Base-by-base conservation (phyloP, 164 flowering plant genomes). In the Houttuynia cordata region DNA sequence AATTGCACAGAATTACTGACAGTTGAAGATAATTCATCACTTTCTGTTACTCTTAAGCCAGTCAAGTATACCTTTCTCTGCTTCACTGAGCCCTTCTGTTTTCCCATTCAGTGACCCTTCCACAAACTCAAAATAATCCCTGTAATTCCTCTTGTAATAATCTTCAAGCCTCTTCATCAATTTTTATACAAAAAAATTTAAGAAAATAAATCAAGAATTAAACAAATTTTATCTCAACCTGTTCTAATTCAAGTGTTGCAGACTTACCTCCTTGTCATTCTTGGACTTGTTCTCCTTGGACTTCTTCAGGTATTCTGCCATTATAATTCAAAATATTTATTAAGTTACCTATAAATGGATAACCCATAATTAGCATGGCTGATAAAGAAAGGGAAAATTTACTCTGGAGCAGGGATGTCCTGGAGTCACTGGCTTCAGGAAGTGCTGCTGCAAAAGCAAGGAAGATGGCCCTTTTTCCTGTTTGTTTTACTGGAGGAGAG, bases 81-180 rank as follows among this genome's bases (percentile, higher is more conserved):
- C 37, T 74, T 92, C 91, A 1, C 91, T 52, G 12, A 88, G 81
- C 61, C 76, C 62, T 56, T 72, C 86, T 9, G 70, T 66, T 77
- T 77, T 87, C 34, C 68, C 81, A 64, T 61, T 73, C 61, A 85
- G 37, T 39, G 85, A 60, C 41, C 98, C 98, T 72, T 84, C 91
- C 20, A 78, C 68, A 39, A 81, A 81, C 45, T 78, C 91, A 63
- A 92, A 92, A 74, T 92, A 92, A 59, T 92, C 98, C 73, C 76
- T 84, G 82, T 87, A 89, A 70, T 92, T 92, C 30, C 96, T 73
- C 76, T 80, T 92, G 81, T 87, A 87, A 68, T 81, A 92, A 52
- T 78, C 81, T 17, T 88, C 89, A 73, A 89, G 51, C 68, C 98
- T 85, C 98, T 91, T 14, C 47, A n/a, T 30, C 37, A 30, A 30